These are phyloP conservation scores for Lyophyllum semitale DNA, from an alignment of 768 basidiomycete genomes.

Conservation along the genomic window DNA sequence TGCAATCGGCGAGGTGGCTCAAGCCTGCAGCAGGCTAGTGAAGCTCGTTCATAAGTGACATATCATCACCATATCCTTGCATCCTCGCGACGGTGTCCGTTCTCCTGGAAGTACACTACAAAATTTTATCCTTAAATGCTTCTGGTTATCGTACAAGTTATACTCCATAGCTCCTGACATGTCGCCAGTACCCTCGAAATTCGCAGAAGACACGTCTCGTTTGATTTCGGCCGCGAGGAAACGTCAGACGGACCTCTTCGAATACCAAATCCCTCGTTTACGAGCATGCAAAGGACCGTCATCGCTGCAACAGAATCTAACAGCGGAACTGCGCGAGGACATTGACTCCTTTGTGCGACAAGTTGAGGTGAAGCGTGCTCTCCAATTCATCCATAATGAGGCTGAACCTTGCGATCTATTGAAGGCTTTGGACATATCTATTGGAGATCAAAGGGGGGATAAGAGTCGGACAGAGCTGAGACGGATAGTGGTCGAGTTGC, in stretches of 20 bases:
- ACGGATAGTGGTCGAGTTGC: slow-evolving; percentile 50
- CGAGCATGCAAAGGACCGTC: slow-evolving; percentile 69
- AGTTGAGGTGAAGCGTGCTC: slow-evolving; percentile 58
- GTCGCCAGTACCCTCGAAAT: slow-evolving; percentile 60
- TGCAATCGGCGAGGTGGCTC: too few relatives aligned
- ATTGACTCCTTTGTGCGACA: slow-evolving; percentile 60
- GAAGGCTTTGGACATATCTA: slow-evolving; percentile 66
- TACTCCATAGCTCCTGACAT: slow-evolving; percentile 32
- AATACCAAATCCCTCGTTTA: slow-evolving; percentile 78
- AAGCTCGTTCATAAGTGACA: too few relatives aligned
- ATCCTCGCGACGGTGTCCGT: too few relatives aligned
- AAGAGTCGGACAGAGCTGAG: slow-evolving; percentile 50
- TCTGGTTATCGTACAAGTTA: not conserved
- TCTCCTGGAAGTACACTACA: too few relatives aligned
- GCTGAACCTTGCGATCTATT: slow-evolving; percentile 16
- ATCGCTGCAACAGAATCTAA: slow-evolving; percentile 68
- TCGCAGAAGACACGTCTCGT: slow-evolving; percentile 51
- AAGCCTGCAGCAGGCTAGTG: too few relatives aligned
- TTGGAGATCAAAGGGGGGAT: slow-evolving; percentile 72
- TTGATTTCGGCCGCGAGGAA: slow-evolving; percentile 57
- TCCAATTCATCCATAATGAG: not conserved
- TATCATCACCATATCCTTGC: too few relatives aligned
- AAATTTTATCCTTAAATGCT: not conserved
- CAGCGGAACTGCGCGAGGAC: slow-evolving; percentile 78
- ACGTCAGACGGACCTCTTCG: slow-evolving; percentile 60